Evolutionary conservation across 371 early-diverging fungal genomes (phyloP), one percentile per base, ranked within the genome.

Genomic region (Dichotomocladium elegans): DNA sequence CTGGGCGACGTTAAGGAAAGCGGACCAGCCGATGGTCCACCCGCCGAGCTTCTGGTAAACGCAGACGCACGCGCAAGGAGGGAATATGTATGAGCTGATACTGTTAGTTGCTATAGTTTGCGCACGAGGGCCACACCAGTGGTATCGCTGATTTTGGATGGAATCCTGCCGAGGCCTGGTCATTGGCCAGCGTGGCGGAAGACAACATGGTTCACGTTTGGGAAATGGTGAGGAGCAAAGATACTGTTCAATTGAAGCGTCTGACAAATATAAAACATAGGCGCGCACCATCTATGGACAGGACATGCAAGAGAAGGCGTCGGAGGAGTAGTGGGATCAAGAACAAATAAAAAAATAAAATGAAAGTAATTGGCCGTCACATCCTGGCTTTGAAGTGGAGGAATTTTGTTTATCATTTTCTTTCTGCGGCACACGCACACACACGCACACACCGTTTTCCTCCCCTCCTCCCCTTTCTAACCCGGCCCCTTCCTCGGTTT

Each of bases 81-180:
- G n/a, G n/a, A n/a, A n/a, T n/a, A n/a, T n/a, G n/a, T n/a, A n/a
- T n/a, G n/a, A n/a, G n/a, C n/a, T n/a, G n/a, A n/a, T n/a, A n/a
- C n/a, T n/a, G n/a, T 15, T 46, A 2, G 22, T 25, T 37, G 15
- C 42, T 9, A 55, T 46, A 89, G 89, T 99, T 99, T 75, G 85
- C 99, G 53, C 99, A 99, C 64, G 99, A 99, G 35, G 99, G 99
- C 14, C 99, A 99, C 67, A 99, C 99, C 14, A 92, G 94, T 79
- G 92, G 91, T 65, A 93, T 99, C 34, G 88, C 93, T 24, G 99
- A 99, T 69, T 87, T 99, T 55, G 84, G 86, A 30, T 99, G 99
- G 99, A 99, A 98, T 83, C 90, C 85, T 51, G 88, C 92, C 62
- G 93, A 95, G 57, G 94, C 94, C 28, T 99, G 96, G 95, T 93